Conservation (phyloP, 2,329 filamentous ascomycete genomes). For the Apiospora rasikravindrae region DNA sequence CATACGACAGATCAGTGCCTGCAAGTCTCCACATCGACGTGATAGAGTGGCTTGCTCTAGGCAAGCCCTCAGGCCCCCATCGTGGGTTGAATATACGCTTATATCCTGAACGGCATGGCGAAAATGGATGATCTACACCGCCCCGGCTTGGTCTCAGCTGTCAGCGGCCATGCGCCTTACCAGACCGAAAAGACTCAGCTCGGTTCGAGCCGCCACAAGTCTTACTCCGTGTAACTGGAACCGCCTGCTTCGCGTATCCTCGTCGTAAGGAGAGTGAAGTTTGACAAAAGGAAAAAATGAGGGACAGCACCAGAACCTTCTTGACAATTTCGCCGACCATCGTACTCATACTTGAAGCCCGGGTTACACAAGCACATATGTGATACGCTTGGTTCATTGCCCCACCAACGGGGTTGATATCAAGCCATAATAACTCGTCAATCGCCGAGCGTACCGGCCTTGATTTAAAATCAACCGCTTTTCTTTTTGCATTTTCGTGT, state of each 20-base stretch:
- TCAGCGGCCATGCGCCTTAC: background rate
- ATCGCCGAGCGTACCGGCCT: no score
- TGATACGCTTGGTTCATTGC: background rate
- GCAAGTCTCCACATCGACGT: background rate
- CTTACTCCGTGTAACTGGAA: background rate
- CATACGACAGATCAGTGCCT: fast-evolving
- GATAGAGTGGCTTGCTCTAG: background rate
- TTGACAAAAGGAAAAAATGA: background rate
- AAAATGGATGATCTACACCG: background rate
- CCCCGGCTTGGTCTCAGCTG: background rate
- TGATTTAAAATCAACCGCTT: background rate
- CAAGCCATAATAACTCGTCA: background rate
- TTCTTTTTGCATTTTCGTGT: background rate
- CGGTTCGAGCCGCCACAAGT: background rate
- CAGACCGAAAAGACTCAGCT: background rate
- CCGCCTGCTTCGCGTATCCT: background rate
- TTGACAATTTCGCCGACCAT: background rate
- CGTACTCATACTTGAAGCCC: no score
- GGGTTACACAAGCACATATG: background rate
- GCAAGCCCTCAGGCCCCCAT: background rate
- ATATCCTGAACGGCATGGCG: background rate
- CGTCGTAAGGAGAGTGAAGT: background rate
- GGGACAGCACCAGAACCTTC: background rate
- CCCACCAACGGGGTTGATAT: background rate
- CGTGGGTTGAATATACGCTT: background rate